Base-by-base conservation (phyloP, 2,329 filamentous ascomycete species). In the Zalaria sp. region DNA sequence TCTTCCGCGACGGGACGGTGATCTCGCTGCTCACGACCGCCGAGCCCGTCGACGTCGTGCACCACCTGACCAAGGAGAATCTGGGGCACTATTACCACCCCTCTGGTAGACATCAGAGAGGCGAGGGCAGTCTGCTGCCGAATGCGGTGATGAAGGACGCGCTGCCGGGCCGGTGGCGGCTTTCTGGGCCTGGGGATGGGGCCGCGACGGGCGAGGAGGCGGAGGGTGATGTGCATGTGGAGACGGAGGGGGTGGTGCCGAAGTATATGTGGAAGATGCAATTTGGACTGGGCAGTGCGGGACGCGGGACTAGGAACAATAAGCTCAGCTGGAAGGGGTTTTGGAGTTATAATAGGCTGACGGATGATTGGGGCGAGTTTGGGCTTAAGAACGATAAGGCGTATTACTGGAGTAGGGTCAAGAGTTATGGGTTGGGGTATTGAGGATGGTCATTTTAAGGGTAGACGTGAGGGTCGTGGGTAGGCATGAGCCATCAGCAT, bases 361-460 rank as follows among this genome's bases (percentile, higher is more conserved):
- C 86, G 5, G 87, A 93, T 57, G 88, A 95, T 61, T 91, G 84
- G 83, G 84, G 72, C 3, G 81, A 84, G 62, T 96, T 96, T 61
- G 67, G 66, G 2, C 53, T 80, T 51, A 73, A 71, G 55, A 76
- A 81, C 52, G 73, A 79, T 57, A 63, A 68, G 46, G 61, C 73
- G 2, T 80, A 72, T 54, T 75, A 75, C 46, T 81, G 75, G 63
- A 72, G 71, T 49, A 57, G 77, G 34, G 77, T 81, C 4, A 73
- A 65, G 54, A 77, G 75, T 35, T 80, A 53, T 46, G 54, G 53
- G 1, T 41, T 46, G 37, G 47, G 49, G 5, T 40, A 40, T 11
- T 39, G 27, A 39, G 35, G 7, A 36, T 7, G 10, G 10, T n/a
- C 8, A 36, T 9, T 8, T 34, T 8, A 34, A 34, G 31, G 18